These are phyloP conservation scores for Oryza officinalis DNA, from an alignment of 176 grass and related monocot genomes.

Conservation along the genomic window DNA sequence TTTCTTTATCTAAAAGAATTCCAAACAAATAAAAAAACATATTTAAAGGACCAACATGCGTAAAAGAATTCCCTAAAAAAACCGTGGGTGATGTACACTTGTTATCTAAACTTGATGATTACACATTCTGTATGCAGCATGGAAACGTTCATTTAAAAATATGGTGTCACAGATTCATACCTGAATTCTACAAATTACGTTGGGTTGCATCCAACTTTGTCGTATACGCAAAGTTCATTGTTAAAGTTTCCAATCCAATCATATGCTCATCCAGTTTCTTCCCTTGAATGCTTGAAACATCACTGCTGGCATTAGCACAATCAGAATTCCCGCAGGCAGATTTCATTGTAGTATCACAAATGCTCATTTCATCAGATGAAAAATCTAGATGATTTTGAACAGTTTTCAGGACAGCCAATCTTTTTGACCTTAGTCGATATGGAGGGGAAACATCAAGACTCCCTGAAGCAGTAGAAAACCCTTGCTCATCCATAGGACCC, in stretches of 20 bases:
- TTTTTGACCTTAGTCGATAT: constrained; percentile 74
- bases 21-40: neutral
- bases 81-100: neutral
- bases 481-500: constrained; percentile 33
- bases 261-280: constrained; percentile 35
- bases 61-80: neutral
- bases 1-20: neutral
- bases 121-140: neutral
- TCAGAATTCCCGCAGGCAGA: constrained; percentile 5
- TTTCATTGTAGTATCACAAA: constrained; percentile 20
- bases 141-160: neutral
- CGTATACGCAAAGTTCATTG: constrained; percentile 39
- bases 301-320: constrained; percentile 24
- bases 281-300: constrained; percentile 38
- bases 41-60: neutral
- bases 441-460: constrained; percentile 75
- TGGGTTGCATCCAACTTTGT: constrained; percentile 29
- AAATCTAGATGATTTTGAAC: constrained; percentile 90
- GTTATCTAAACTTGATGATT: neutral
- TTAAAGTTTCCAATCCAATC: constrained; percentile 41
- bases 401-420: constrained; percentile 66
- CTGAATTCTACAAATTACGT: constrained; percentile 29
- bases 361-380: constrained; percentile 41
- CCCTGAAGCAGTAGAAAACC: constrained; percentile 35
- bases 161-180: constrained; percentile 23